Conservation (phyloP, 2,329 filamentous ascomycete genomes). For the Teratosphaeria viscida region DNA sequence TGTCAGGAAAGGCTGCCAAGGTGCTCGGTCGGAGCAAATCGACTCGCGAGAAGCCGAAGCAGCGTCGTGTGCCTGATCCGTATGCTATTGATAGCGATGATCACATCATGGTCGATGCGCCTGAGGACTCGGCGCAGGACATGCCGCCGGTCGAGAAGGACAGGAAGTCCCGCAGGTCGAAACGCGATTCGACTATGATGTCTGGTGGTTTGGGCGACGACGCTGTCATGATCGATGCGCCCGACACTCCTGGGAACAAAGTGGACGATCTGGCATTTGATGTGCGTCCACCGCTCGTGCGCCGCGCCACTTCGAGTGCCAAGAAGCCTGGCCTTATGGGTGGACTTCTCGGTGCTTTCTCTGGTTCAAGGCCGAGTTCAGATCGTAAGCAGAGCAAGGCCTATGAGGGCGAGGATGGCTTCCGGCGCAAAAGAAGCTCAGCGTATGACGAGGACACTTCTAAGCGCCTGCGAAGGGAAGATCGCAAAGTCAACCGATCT, state of each 20-base stretch:
- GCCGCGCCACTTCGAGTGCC: conserved; percentile 51
- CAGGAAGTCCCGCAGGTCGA: conserved; percentile 31
- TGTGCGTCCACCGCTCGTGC: conserved; percentile 42
- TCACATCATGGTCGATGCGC: conserved; percentile 44
- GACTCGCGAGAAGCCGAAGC: conserved; percentile 41
- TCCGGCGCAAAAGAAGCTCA: conserved; percentile 23
- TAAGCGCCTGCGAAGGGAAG: conserved; percentile 28
- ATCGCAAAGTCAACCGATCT: conserved; percentile 23
- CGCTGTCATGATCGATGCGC: conserved; percentile 31
- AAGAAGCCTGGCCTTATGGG: conserved; percentile 47
- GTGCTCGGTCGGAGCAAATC: conserved; percentile 51
- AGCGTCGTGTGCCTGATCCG: conserved; percentile 44
- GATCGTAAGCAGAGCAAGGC: conserved; percentile 21
- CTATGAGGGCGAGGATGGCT: conserved; percentile 26
- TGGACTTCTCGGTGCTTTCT: conserved; percentile 38
- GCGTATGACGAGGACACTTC: conserved; percentile 23
- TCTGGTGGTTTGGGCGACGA: conserved; percentile 32
- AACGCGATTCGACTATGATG: conserved; percentile 29
- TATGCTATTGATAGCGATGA: conserved; percentile 53
- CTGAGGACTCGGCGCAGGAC: conserved; percentile 29
- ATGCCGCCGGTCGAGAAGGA: conserved; percentile 21
- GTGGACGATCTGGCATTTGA: conserved; percentile 42
- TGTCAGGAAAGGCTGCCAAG: conserved; percentile 68
- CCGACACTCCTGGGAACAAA: conserved; percentile 29
- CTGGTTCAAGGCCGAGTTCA: conserved; percentile 16